Conservation (phyloP, 129 eudicot species). For the Gnaphalium uliginosum region DNA sequence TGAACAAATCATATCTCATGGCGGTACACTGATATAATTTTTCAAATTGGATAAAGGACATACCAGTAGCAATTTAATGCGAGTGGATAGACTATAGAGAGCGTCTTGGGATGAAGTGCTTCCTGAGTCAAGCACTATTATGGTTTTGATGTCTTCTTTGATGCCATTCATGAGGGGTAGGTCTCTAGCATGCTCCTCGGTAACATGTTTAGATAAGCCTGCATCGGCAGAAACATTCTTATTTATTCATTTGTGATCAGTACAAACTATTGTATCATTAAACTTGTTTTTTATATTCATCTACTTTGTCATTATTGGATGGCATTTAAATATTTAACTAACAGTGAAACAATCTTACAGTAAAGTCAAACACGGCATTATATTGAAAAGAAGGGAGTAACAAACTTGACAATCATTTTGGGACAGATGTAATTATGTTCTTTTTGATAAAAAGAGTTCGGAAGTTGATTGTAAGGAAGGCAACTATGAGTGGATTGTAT, state of each 20-base stretch:
- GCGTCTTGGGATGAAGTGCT: conserved; percentile 66
- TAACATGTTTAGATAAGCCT: conserved; percentile 74
- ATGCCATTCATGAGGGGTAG: conserved; percentile 97
- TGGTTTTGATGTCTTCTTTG: conserved; percentile 83
- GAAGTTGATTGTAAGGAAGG: conserved; percentile 22
- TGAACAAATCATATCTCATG: background rate
- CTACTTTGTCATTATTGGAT: background rate
- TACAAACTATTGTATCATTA: background rate
- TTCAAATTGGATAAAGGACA: conserved; percentile 6
- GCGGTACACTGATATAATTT: background rate
- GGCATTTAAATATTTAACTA: background rate
- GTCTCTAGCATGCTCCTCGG: conserved; percentile 78
- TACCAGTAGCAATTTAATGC: conserved; percentile 72
- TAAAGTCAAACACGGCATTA: background rate
- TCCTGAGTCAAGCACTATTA: conserved; percentile 72
- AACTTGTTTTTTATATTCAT: too few relatives aligned
- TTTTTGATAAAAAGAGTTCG: background rate
- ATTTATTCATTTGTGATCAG: background rate
- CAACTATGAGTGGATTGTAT: conserved; percentile 28
- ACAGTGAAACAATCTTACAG: background rate
- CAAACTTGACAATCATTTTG: background rate
- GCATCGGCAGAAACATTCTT: conserved; percentile 22
- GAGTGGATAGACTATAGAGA: conserved; percentile 49
- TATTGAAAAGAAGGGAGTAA: background rate
- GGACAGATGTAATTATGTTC: background rate